Evolutionary conservation across 2,329 filamentous ascomycete genomes (phyloP).

Genomic region (Sarocladiaceae sp.): DNA sequence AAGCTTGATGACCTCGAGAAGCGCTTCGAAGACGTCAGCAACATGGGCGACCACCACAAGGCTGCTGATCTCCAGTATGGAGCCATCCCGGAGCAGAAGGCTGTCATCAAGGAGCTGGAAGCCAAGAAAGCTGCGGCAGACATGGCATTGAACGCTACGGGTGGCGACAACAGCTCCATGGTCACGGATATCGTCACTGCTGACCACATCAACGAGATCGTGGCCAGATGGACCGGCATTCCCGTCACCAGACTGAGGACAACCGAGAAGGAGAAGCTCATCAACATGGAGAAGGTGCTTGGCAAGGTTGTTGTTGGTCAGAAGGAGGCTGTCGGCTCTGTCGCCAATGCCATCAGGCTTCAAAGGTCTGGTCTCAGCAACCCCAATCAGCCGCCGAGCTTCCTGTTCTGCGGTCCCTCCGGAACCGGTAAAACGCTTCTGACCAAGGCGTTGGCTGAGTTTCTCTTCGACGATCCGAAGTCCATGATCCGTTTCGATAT

Average conservation of each 20-base stretch:
- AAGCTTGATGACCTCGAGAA: slow-evolving; percentile 89
- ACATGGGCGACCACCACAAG: slow-evolving; percentile 74
- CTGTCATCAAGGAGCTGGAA: slow-evolving; percentile 75
- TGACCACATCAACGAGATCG: slow-evolving; percentile 98
- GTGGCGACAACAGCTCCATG: slow-evolving; percentile 60
- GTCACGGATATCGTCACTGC: slow-evolving; percentile 91
- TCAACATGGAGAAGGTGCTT: slow-evolving; percentile 89
- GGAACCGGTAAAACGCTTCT: slow-evolving; percentile 97
- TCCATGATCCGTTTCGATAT: slow-evolving; percentile 99
- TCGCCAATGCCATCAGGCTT: slow-evolving; percentile 92
- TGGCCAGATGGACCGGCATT: slow-evolving; percentile 96
- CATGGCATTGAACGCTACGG: slow-evolving; percentile 52
- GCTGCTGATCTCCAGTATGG: slow-evolving; percentile 96
- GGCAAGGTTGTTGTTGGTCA: slow-evolving; percentile 85
- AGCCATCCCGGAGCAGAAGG: slow-evolving; percentile 87
- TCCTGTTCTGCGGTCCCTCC: slow-evolving; percentile 97
- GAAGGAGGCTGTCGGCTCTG: slow-evolving; percentile 84
- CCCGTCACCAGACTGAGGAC: slow-evolving; percentile 91
- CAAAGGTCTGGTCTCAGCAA: slow-evolving; percentile 92
- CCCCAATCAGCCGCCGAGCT: slow-evolving; percentile 93
- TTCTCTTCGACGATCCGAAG: slow-evolving; percentile 95
- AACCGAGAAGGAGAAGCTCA: slow-evolving; percentile 95
- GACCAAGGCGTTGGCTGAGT: slow-evolving; percentile 94
- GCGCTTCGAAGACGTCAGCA: slow-evolving; percentile 89
- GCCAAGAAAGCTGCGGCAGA: slow-evolving; percentile 73